Evolutionary conservation across 2,329 filamentous ascomycete species (phyloP), one percentile per base, ranked within the genome.

Genomic region (Pseudocercospora musae): DNA sequence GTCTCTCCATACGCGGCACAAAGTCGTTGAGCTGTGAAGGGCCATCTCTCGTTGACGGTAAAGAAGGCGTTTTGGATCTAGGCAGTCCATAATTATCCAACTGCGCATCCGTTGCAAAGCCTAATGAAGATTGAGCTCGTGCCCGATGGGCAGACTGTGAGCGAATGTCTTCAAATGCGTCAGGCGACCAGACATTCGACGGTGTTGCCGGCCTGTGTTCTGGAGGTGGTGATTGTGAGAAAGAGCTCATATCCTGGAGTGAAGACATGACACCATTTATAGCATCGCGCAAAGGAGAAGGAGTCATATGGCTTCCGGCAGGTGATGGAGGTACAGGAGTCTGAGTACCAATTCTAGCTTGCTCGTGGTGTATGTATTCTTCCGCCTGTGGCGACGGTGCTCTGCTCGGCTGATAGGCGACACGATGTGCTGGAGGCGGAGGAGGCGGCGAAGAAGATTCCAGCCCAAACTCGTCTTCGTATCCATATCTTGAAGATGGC

Each of bases 211-310:
- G 83, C 27, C 84, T 82, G 33, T 85, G 82, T 49, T 62, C 49
- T 25, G 69, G 67, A 13, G 81, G 71, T 65, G 81, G 80, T 29
- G 78, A 75, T 78, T 60, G 83, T 29, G 66, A 82, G 46, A 85
- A 80, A 69, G 88, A 81, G 18, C 89, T 89, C 81, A 99, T 91
- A 63, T 93, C 92, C 73, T 96, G 89, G 48, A 99, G 78, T 60
- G 95, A 96, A 68, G 95, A 92, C 87, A 98, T 97, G 3, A 99
- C 93, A 76, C 96, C 94, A 73, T 98, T 94, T 92, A 99, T 99
- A 0, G 95, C 95, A 75, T 93, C 92, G 62, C 95, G 85, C 2
- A 99, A 80, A 0, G 95, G 95, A 2, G 95, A 98, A 0, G 95
- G 95, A 0, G 95, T 99, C 71, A 75, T 75, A 25, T 72, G 70